Conservation (phyloP, 2,329 filamentous ascomycete species). For the Penicillium sp. region DNA sequence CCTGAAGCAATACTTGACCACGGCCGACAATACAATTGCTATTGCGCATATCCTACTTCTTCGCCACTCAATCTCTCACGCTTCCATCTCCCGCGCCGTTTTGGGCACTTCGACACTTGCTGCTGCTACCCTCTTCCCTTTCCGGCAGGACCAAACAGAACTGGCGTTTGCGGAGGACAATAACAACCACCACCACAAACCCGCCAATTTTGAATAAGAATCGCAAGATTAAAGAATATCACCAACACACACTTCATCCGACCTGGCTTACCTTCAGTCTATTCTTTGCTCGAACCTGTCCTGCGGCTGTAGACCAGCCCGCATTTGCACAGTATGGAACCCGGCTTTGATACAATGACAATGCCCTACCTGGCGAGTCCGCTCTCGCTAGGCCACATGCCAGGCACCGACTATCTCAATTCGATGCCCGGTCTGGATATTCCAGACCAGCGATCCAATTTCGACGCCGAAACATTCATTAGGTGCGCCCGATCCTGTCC, state of each 20-base stretch:
- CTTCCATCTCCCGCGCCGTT: conserved; percentile 7
- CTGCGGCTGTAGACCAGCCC: conserved; percentile 9
- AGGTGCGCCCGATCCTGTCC: conserved; percentile 45
- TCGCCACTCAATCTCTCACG: neutral
- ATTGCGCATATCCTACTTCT: neutral
- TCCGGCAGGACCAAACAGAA: conserved; percentile 6
- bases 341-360: conserved; percentile 57
- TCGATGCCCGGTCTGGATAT: conserved; percentile 52
- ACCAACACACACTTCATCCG: neutral
- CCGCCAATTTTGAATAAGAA: neutral
- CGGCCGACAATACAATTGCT: neutral
- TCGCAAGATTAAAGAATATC: neutral
- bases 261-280: conserved; percentile 1
- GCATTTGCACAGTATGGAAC: conserved; percentile 41
- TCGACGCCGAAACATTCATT: conserved; percentile 58
- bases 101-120: neutral
- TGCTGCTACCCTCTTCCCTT: conserved; percentile 9
- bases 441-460: conserved; percentile 57
- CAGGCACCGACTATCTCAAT: conserved; percentile 45
- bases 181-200: neutral
- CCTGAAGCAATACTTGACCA: neutral
- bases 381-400: conserved; percentile 52
- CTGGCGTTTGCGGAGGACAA: conserved; percentile 9
- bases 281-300: neutral
- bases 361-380: conserved; percentile 61